Conservation (phyloP, 768 basidiomycete species). For the Xerocomus brunneocitrinus region DNA sequence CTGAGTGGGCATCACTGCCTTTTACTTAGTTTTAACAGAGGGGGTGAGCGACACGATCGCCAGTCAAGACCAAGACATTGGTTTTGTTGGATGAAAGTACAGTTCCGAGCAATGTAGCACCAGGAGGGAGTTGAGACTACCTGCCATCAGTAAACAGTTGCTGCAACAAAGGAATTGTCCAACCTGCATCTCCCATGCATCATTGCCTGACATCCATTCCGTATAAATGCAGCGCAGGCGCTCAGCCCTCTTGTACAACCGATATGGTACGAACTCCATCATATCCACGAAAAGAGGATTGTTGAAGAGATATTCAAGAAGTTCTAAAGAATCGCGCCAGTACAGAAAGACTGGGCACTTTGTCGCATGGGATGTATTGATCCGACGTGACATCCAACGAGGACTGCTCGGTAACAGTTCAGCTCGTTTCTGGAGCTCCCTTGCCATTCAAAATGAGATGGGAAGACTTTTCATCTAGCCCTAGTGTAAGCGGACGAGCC, state of each 20-base stretch:
- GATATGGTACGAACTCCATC: slow-evolving; percentile 15
- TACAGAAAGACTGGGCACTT: slow-evolving; percentile 22
- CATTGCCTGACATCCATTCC: slow-evolving; percentile 21
- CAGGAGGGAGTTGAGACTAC: neutral
- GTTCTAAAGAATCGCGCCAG: slow-evolving; percentile 29
- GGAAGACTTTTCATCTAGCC: slow-evolving; percentile 13
- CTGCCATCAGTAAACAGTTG: neutral
- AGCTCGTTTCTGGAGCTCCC: slow-evolving; percentile 22
- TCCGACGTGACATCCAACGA: slow-evolving; percentile 17
- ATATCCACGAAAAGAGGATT: slow-evolving; percentile 23
- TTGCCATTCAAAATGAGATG: slow-evolving; percentile 26
- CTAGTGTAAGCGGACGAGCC: slow-evolving; percentile 7
- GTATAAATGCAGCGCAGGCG: slow-evolving; percentile 13
- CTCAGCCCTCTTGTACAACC: slow-evolving; percentile 10
- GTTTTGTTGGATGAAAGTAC: neutral
- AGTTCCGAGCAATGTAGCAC: neutral
- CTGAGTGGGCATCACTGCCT: no score
- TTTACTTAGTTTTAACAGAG: no score
- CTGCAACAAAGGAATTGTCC: neutral
- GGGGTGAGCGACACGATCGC: no score
- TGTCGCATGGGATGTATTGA: slow-evolving; percentile 15
- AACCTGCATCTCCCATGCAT: slow-evolving; percentile 26
- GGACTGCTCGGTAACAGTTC: slow-evolving; percentile 29
- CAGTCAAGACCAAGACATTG: neutral
- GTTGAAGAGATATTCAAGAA: slow-evolving; percentile 23